Percentiles rank a stretch among this genome's conserved stretches.
These are phyloP conservation scores for Esteya vermicola DNA, from an alignment of 2,329 filamentous ascomycete genomes.

Conservation along the genomic window DNA sequence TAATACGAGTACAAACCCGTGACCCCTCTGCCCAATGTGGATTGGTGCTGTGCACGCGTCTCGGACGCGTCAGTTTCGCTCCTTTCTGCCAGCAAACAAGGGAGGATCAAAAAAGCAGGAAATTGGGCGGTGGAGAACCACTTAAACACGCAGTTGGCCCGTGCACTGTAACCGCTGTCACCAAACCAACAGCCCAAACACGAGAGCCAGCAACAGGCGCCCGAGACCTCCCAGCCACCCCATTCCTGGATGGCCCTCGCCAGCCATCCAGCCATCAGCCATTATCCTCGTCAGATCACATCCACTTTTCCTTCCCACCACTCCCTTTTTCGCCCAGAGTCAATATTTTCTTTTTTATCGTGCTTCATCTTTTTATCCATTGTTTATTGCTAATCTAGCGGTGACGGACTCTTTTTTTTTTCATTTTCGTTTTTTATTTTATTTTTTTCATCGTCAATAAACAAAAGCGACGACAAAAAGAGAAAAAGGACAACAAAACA, in stretches of 20 bases:
- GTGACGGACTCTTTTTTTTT: not conserved
- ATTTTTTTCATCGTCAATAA: not conserved
- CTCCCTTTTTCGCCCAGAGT: not conserved
- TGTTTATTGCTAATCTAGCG: not conserved
- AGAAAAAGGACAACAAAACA: not conserved
- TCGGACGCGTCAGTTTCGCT: slow-evolving; percentile 9
- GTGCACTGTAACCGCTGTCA: not conserved
- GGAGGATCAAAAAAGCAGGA: not conserved
- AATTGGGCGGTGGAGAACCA: slow-evolving; percentile 3
- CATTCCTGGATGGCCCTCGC: not conserved
- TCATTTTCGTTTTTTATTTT: not conserved
- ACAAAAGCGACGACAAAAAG: no score
- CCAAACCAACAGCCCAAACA: not conserved
- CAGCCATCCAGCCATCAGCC: not conserved
- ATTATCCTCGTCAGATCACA: no score
- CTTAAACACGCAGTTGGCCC: slow-evolving; percentile 4
- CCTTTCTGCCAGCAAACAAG: not conserved
- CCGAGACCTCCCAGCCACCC: slow-evolving; percentile 4
- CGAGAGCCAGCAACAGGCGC: not conserved
- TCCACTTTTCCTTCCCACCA: not conserved
- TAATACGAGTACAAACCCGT: no score
- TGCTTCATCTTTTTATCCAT: slow-evolving; percentile 1
- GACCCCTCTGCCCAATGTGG: not conserved
- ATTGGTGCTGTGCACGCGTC: slow-evolving; percentile 4
- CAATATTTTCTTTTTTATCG: slow-evolving; percentile 1